Conservation (phyloP, 2,329 filamentous ascomycete genomes). For the Fusarium citri region DNA sequence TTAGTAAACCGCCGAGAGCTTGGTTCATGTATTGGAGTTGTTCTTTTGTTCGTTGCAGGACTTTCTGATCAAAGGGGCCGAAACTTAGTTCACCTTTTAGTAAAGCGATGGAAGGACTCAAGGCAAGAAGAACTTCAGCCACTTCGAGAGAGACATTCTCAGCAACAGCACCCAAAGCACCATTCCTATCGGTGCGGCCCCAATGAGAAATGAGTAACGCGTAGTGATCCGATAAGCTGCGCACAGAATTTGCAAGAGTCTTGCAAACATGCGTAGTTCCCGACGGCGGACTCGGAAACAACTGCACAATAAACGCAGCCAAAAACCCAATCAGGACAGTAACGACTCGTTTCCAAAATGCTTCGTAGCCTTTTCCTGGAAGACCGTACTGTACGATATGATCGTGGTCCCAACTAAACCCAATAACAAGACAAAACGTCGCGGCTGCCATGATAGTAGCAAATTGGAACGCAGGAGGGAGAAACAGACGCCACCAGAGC, state of each 20-base stretch:
- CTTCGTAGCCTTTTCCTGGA: constrained; percentile 59
- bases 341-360: constrained; percentile 61
- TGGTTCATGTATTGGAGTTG: constrained; percentile 52
- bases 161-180: constrained; percentile 48
- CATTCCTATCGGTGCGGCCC: constrained; percentile 48
- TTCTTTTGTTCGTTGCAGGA: constrained; percentile 47
- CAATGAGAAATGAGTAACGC: constrained; percentile 60
- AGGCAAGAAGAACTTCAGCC: constrained; percentile 43
- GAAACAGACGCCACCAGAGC: constrained; percentile 52
- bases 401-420: constrained; percentile 60
- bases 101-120: constrained; percentile 44
- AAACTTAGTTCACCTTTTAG: constrained; percentile 49
- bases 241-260: constrained; percentile 57
- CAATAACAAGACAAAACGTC: constrained; percentile 58
- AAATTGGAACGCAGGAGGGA: constrained; percentile 45
- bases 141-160: constrained; percentile 49
- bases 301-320: constrained; percentile 57
- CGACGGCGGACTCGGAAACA: constrained; percentile 61
- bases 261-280: constrained; percentile 58
- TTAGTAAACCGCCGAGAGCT: constrained; percentile 48
- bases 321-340: constrained; percentile 59
- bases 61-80: constrained; percentile 48
- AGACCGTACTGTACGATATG: constrained; percentile 58
- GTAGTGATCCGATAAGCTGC: constrained; percentile 60
- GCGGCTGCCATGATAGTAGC: constrained; percentile 50